Percentiles rank a stretch among this genome's conserved stretches.
phyloP scores from a whole-genome alignment of 495 filamentous ascomycete genomes.

The Pyrenopolyporus hunteri region DNA sequence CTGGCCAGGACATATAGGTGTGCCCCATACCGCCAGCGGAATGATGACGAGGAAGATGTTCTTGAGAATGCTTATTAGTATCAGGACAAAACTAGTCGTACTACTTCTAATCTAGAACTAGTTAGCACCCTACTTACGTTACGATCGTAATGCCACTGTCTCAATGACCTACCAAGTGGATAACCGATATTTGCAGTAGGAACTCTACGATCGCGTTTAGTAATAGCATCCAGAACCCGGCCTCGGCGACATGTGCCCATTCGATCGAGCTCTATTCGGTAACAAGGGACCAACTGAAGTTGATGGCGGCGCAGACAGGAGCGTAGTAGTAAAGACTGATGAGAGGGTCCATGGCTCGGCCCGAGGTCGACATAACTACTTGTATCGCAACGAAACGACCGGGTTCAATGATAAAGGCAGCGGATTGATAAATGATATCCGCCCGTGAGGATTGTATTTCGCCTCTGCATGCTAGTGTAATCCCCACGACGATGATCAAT shows the following conservation, averaged over 20 bases:
- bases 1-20: slow-evolving; percentile 64
- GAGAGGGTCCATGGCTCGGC: slow-evolving; percentile 79
- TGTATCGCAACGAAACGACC: slow-evolving; percentile 80
- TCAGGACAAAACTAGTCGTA: slow-evolving; percentile 77
- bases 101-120: slow-evolving; percentile 67
- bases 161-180: slow-evolving; percentile 67
- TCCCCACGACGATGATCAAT: slow-evolving; percentile 74
- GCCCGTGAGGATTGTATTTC: slow-evolving; percentile 74
- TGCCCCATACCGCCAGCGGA: slow-evolving; percentile 70
- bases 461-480: slow-evolving; percentile 73
- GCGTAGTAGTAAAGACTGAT: slow-evolving; percentile 87
- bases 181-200: slow-evolving; percentile 75
- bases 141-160: background rate
- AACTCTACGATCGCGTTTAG: slow-evolving; percentile 77
- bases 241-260: slow-evolving; percentile 57
- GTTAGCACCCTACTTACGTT: slow-evolving; percentile 8
- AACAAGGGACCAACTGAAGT: slow-evolving; percentile 66
- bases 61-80: slow-evolving; percentile 77
- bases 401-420: slow-evolving; percentile 75
- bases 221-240: slow-evolving; percentile 64
- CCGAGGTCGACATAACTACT: slow-evolving; percentile 68
- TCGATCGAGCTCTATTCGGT: slow-evolving; percentile 63
- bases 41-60: slow-evolving; percentile 73
- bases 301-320: slow-evolving; percentile 77
- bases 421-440: slow-evolving; percentile 74